phyloP scores from a whole-genome alignment of 768 basidiomycete species.

The Gymnopilus junonius region DNA sequence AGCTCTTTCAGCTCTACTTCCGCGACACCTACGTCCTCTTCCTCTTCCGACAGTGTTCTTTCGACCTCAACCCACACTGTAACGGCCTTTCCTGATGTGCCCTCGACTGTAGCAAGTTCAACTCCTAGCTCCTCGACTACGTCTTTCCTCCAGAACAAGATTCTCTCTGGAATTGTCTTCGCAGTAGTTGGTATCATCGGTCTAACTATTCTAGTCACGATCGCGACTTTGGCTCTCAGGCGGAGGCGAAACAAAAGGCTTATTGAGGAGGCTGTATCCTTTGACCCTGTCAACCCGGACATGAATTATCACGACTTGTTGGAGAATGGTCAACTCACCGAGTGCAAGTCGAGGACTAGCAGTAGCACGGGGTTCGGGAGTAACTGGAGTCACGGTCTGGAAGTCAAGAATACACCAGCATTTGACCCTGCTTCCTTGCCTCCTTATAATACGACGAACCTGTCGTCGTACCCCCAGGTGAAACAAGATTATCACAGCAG shows the following conservation, averaged over 20 bases:
- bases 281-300: constrained; percentile 45
- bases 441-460: constrained; percentile 4
- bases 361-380: constrained; percentile 30
- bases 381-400: constrained; percentile 12
- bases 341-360: constrained; percentile 32
- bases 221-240: constrained; percentile 53
- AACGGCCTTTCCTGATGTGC: background rate
- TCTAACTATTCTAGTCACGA: constrained; percentile 47
- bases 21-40: constrained; percentile 4
- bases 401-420: constrained; percentile 14
- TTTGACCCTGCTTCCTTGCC: constrained; percentile 25
- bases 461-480: background rate
- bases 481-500: background rate
- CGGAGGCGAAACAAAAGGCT: constrained; percentile 47
- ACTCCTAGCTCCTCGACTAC: constrained; percentile 4
- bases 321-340: constrained; percentile 16
- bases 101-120: background rate
- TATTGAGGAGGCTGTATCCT: constrained; percentile 52
- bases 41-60: background rate
- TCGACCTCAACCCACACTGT: constrained; percentile 14
- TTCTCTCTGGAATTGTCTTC: constrained; percentile 65
- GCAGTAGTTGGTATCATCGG: constrained; percentile 51
- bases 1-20: background rate
- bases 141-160: constrained; percentile 67
- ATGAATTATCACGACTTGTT: constrained; percentile 23